Conservation (phyloP, 805 yeast species). For the Teunomyces aglyptinius region DNA sequence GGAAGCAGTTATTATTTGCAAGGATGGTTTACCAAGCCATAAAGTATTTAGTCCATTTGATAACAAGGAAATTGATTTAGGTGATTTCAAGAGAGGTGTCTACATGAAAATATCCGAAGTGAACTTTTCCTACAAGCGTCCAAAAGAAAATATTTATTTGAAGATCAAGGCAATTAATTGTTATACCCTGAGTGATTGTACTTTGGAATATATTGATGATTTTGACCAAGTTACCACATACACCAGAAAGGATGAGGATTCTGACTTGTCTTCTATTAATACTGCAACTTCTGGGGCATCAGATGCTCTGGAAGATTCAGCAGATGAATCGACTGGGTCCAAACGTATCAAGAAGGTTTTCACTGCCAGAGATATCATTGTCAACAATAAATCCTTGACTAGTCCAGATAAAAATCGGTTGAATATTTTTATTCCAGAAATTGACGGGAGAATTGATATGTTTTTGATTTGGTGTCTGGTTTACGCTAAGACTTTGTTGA, state of each 20-base stretch:
- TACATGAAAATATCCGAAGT: constrained; percentile 24
- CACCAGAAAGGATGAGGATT: constrained; percentile 19
- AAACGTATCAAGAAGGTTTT: constrained; percentile 35
- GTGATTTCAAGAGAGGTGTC: constrained; percentile 38
- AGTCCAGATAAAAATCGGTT: constrained; percentile 27
- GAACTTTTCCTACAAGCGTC: constrained; percentile 19
- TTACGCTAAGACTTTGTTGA: constrained; percentile 35
- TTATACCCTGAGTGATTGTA: constrained; percentile 38
- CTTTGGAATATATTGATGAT: constrained; percentile 33
- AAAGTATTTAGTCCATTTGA: constrained; percentile 20
- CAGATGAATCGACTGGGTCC: constrained; percentile 12
- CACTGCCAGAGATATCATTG: constrained; percentile 20
- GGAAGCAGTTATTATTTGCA: constrained; percentile 37
- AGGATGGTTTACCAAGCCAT: constrained; percentile 39
- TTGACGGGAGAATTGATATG: constrained; percentile 38
- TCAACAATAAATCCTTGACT: constrained; percentile 20
- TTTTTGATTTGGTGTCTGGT: constrained; percentile 42
- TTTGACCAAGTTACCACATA: constrained; percentile 27
- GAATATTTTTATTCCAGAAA: constrained; percentile 29
- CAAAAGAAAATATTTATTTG: constrained; percentile 19
- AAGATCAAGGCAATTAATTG: constrained; percentile 25
- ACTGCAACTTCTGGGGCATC: constrained; percentile 16
- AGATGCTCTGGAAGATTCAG: neutral
- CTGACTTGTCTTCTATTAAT: constrained; percentile 35
- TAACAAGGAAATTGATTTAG: constrained; percentile 30